These are phyloP conservation scores for Mycena floridula DNA, from an alignment of 768 basidiomycete species.

Conservation along the genomic window DNA sequence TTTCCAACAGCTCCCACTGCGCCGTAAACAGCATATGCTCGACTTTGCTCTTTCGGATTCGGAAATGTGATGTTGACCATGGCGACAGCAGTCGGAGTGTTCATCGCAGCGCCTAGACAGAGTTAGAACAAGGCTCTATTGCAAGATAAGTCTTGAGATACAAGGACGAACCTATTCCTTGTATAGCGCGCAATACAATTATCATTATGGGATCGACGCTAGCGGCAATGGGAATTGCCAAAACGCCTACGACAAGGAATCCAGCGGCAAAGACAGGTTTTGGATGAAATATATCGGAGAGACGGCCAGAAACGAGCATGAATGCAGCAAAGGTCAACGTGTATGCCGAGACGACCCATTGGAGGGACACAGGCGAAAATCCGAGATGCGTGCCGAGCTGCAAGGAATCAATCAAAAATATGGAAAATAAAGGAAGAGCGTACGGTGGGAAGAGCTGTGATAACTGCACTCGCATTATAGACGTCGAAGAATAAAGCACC, in stretches of 20 bases:
- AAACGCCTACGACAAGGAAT: constrained; percentile 7
- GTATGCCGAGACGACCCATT: constrained; percentile 4
- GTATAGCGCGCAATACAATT: constrained; percentile 9
- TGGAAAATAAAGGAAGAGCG: neutral
- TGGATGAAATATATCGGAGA: constrained; percentile 8
- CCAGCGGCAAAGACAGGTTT: constrained; percentile 8
- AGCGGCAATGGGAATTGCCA: constrained; percentile 5
- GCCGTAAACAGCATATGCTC: neutral
- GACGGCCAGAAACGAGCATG: neutral
- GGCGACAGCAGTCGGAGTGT: constrained; percentile 5
- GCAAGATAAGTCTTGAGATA: constrained; percentile 1
- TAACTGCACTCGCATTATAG: neutral
- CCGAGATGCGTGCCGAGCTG: constrained; percentile 2
- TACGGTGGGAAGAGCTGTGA: neutral
- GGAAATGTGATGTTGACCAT: constrained; percentile 3
- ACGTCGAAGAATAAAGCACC: neutral
- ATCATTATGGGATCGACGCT: constrained; percentile 6
- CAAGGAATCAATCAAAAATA: neutral
- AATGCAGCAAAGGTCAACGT: constrained; percentile 5
- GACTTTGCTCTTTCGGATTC: neutral
- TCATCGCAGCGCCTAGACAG: constrained; percentile 9
- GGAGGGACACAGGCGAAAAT: constrained; percentile 7
- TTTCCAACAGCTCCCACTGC: neutral
- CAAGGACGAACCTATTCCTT: constrained; percentile 11
- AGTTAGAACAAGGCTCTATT: too few species aligned